Conservation (phyloP, 768 basidiomycete species). For the Mrakia hoshinonis region DNA sequence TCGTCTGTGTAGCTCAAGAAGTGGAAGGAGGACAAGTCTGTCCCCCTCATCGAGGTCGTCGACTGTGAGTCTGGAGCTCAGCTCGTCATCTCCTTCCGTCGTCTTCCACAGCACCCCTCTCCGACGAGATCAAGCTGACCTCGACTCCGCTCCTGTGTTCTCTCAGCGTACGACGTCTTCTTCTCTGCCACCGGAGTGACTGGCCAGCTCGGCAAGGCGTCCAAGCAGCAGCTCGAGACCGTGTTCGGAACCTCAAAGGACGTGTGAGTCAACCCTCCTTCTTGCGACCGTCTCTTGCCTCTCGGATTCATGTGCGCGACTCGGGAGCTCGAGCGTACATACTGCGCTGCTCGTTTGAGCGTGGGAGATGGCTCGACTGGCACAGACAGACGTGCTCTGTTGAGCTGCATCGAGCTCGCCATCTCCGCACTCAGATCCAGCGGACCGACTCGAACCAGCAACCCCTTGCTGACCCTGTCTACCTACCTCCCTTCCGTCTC, state of each 20-base stretch:
- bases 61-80: slow-evolving; percentile 32
- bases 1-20: slow-evolving; percentile 22
- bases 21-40: slow-evolving; percentile 28
- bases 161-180: slow-evolving; percentile 61
- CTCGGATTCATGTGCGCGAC: not conserved
- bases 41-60: slow-evolving; percentile 25
- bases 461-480: not conserved
- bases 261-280: slow-evolving; percentile 7
- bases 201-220: slow-evolving; percentile 63
- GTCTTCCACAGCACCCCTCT: not conserved
- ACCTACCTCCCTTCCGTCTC: not conserved
- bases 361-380: too few species aligned
- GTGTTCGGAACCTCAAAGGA: slow-evolving; percentile 60
- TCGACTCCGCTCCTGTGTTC: not conserved
- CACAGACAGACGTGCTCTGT: too few species aligned
- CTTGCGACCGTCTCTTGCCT: not conserved
- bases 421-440: not conserved
- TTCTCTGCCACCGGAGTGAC: slow-evolving; percentile 65
- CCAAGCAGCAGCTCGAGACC: slow-evolving; percentile 74
- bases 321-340: too few species aligned
- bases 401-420: not conserved
- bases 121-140: not conserved
- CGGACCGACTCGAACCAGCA: too few species aligned
- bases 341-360: not conserved
- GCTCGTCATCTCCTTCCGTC: slow-evolving; percentile 34